Evolutionary conservation across 108 stramenopile genomes (phyloP).

Genomic region (Nannochloropsis oceanica): DNA sequence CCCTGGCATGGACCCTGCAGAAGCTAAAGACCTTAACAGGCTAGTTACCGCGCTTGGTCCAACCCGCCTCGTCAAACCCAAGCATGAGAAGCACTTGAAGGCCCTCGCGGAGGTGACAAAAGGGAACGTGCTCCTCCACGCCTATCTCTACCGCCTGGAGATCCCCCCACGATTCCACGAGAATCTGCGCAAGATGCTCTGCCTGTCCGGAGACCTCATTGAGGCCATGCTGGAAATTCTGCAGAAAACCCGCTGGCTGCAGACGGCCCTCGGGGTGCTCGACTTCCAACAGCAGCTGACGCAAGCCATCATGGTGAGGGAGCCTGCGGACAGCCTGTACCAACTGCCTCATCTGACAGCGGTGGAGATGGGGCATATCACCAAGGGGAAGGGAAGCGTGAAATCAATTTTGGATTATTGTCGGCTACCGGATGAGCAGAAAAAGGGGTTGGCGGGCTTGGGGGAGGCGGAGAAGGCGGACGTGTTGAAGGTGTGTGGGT

Average conservation of each 20-base stretch:
- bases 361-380: slow-evolving; percentile 54
- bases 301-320: slow-evolving; percentile 79
- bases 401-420: slow-evolving; percentile 48
- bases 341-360: slow-evolving; percentile 79
- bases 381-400: slow-evolving; percentile 48
- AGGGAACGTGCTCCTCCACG: slow-evolving; percentile 84
- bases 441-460: slow-evolving; percentile 65
- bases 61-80: slow-evolving; percentile 19
- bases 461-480: slow-evolving; percentile 64
- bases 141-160: slow-evolving; percentile 49
- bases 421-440: slow-evolving; percentile 49
- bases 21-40: slow-evolving; percentile 28
- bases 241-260: slow-evolving; percentile 64
- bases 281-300: slow-evolving; percentile 74
- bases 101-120: slow-evolving; percentile 69
- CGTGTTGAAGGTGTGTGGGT: slow-evolving; percentile 50
- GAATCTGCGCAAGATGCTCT: slow-evolving; percentile 72
- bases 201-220: slow-evolving; percentile 53
- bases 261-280: slow-evolving; percentile 67
- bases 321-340: slow-evolving; percentile 47
- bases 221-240: slow-evolving; percentile 93
- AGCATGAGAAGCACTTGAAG: slow-evolving; percentile 79
- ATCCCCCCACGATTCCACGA: slow-evolving; percentile 30
- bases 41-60: neutral
- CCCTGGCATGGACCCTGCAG: slow-evolving; percentile 39